phyloP scores from a whole-genome alignment of 768 basidiomycete genomes.

The Erythrobasidium yunnanense region DNA sequence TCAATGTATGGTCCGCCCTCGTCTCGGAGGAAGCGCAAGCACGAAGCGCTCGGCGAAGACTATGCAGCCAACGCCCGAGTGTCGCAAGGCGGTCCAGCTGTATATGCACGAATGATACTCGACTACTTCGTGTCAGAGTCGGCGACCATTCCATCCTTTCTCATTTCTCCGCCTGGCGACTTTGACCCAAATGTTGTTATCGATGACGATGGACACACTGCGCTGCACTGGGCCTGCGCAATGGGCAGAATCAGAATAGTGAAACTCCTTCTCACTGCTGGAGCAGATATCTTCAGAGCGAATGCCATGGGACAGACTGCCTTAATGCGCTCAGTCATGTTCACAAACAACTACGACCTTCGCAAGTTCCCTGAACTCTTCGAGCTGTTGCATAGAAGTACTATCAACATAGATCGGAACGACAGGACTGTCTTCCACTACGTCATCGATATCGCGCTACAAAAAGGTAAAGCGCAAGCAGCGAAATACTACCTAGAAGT shows the following conservation, averaged over 20 bases:
- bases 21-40: constrained; percentile 26
- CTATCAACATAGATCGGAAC: constrained; percentile 93
- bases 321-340: constrained; percentile 98
- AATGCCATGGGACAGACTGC: constrained; percentile 95
- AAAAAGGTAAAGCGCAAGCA: constrained; percentile 94
- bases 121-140: constrained; percentile 99
- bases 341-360: constrained; percentile 97
- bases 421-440: constrained; percentile 98
- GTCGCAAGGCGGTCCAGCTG: constrained; percentile 40
- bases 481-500: constrained; percentile 99
- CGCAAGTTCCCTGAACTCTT: constrained; percentile 97
- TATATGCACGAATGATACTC: constrained; percentile 84
- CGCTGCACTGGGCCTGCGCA: constrained; percentile 96
- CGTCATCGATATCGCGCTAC: constrained; percentile 91
- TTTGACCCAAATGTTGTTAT: constrained; percentile 94
- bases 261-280: constrained; percentile 80
- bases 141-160: constrained; percentile 72
- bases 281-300: constrained; percentile 91
- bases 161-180: constrained; percentile 75
- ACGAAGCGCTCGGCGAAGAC: constrained; percentile 1
- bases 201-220: constrained; percentile 94
- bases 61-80: constrained; percentile 15
- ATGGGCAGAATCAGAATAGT: constrained; percentile 97
- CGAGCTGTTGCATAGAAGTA: constrained; percentile 91
- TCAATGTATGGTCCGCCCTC: background rate